These are phyloP conservation scores for Leishmania braziliensis DNA, from an alignment of 208 protist species.

Conservation along the genomic window DNA sequence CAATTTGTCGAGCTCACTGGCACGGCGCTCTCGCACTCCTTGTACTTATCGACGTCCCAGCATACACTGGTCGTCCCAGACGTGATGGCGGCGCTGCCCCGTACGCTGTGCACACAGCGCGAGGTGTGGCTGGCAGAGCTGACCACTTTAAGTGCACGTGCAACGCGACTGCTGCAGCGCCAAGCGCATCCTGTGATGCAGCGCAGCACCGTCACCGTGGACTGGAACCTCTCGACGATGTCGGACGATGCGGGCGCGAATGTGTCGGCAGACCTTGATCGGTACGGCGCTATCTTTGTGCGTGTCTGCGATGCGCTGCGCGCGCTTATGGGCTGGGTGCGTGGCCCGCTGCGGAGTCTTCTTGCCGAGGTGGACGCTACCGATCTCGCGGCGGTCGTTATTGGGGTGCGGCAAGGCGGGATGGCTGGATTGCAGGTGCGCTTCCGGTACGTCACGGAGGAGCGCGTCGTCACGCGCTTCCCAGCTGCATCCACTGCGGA, in stretches of 20 bases:
- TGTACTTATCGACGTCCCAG: slow-evolving; percentile 57
- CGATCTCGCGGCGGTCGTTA: slow-evolving; percentile 38
- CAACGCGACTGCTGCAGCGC: slow-evolving; percentile 44
- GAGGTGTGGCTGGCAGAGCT: slow-evolving; percentile 31
- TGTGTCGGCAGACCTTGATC: slow-evolving; percentile 24
- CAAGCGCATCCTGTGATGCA: slow-evolving; percentile 61
- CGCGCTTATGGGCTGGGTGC: slow-evolving; percentile 36
- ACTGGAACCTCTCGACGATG: slow-evolving; percentile 41
- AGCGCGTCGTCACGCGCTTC: slow-evolving; percentile 24
- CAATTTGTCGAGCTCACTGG: slow-evolving; percentile 40
- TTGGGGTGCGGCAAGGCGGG: slow-evolving; percentile 21
- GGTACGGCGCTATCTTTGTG: slow-evolving; percentile 21
- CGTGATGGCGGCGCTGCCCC: slow-evolving; percentile 33
- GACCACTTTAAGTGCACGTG: slow-evolving; percentile 23
- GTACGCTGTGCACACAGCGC: slow-evolving; percentile 23
- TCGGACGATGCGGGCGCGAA: slow-evolving; percentile 1
- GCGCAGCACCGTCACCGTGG: slow-evolving; percentile 43
- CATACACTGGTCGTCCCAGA: slow-evolving; percentile 49
- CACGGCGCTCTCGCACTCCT: slow-evolving; percentile 49
- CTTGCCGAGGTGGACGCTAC: slow-evolving; percentile 34
- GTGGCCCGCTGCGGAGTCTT: slow-evolving; percentile 24
- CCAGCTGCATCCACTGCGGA: neutral
- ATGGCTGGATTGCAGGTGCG: slow-evolving; percentile 29
- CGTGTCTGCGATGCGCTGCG: slow-evolving; percentile 35
- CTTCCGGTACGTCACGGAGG: slow-evolving; percentile 31